Evolutionary conservation across 768 basidiomycete species (phyloP), one percentile per base, ranked within the genome.

Genomic region (Mycena epipterygia): DNA sequence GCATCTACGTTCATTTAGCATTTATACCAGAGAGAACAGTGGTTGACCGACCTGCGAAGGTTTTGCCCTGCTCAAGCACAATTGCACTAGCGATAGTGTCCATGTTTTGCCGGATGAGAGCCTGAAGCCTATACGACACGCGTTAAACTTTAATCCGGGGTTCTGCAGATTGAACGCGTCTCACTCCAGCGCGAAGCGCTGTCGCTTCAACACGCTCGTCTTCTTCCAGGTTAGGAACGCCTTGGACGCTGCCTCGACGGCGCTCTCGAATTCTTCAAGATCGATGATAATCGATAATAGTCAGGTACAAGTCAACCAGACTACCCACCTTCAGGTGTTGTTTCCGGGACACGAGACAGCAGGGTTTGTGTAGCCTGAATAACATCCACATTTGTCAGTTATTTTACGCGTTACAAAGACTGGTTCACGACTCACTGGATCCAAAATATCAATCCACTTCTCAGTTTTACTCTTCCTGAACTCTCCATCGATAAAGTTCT

Each of bases 31-130:
- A 16, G 30, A 59, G n/a, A 42, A 19, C 11, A 13, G n/a, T 3
- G 21, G 51, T 46, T 49, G 39, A 44, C 33, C 27, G 29, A 93
- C 93, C 93, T 71, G 93, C 90, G 51, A 95, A 83, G 0, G 97
- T 99, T 83, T 98, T 98, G 23, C 97, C 97, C 81, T 99, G 97
- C 80, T 98, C 97, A 23, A 98, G 84, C 35, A 97, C 96, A 67
- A 98, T 98, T 74, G 92, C 95, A 35, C 85, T 86, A 0, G 96
- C 97, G 59, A 99, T 87, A 51, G 91, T 91, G 75, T 95, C 95
- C 21, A 91, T 88, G 79, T 98, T 91, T 78, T 94, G 85, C 32
- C 96, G 92, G 67, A 99, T 90, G 41, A 95, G 87, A 67, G 91
- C 88, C 78, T 99, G 97, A 27, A 99, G 87, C 8, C 70, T 71